These are phyloP conservation scores for Phytophthora pistaciae DNA, from an alignment of 352 stramenopile species.

Conservation along the genomic window DNA sequence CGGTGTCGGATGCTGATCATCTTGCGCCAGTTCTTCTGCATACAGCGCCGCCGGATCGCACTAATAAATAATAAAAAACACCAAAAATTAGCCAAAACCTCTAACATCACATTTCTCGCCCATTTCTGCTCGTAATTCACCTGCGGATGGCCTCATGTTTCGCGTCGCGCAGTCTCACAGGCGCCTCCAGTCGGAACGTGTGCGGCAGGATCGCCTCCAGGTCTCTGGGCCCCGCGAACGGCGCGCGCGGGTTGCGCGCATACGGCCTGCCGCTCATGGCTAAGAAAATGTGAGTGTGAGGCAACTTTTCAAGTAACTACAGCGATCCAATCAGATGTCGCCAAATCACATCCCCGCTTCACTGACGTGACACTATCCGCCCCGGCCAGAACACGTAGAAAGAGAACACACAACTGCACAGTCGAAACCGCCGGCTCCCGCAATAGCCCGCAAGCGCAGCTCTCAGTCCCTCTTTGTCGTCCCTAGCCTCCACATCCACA, in stretches of 20 bases:
- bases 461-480: background rate
- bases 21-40: conserved; percentile 88
- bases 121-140: conserved; percentile 26
- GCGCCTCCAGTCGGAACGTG: conserved; percentile 51
- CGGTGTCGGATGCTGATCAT: conserved; percentile 63
- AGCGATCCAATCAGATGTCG: conserved; percentile 23
- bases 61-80: conserved; percentile 35
- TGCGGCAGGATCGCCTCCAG: conserved; percentile 73
- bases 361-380: conserved; percentile 13
- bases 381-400: conserved; percentile 28
- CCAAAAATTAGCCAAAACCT: background rate
- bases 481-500: background rate
- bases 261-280: conserved; percentile 80
- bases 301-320: conserved; percentile 19
- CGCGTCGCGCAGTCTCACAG: conserved; percentile 24
- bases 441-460: conserved; percentile 9
- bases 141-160: conserved; percentile 65
- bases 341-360: conserved; percentile 21
- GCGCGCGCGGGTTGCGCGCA: conserved; percentile 60
- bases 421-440: conserved; percentile 38
- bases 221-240: conserved; percentile 57
- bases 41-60: conserved; percentile 68
- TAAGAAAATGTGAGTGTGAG: conserved; percentile 2
- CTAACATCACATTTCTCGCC: background rate
- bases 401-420: conserved; percentile 39